Conservation (phyloP, 129 eudicot genomes). For the Centrapalus pauciflorus region DNA sequence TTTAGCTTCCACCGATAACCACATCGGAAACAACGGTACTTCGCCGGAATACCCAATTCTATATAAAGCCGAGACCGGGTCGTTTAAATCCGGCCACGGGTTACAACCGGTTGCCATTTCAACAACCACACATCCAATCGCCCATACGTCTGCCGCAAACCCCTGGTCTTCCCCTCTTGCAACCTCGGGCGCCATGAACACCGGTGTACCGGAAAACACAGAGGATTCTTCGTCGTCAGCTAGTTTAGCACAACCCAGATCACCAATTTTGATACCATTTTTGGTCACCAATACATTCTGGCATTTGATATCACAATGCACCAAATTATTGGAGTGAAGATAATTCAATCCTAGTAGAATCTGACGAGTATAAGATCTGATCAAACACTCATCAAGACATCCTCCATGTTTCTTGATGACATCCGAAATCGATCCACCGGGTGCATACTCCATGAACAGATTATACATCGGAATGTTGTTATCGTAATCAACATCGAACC, state of each 20-base stretch:
- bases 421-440: constrained; percentile 53
- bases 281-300: constrained; percentile 43
- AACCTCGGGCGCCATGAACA: constrained; percentile 82
- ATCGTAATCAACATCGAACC: constrained; percentile 36
- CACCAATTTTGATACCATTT: constrained; percentile 55
- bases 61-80: no score
- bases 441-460: constrained; percentile 59
- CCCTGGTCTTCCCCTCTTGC: constrained; percentile 75
- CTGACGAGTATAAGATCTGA: constrained; percentile 40
- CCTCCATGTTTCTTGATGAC: constrained; percentile 43
- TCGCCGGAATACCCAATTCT: constrained; percentile 54
- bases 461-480: constrained; percentile 31
- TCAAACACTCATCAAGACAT: constrained; percentile 39
- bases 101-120: constrained; percentile 85
- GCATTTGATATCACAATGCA: constrained; percentile 74
- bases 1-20: constrained; percentile 42
- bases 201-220: constrained; percentile 61
- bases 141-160: constrained; percentile 72
- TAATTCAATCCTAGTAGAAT: constrained; percentile 54
- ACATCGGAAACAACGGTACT: constrained; percentile 41
- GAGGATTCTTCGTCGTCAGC: no score
- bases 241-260: constrained; percentile 65
- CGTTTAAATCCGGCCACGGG: no score
- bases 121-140: constrained; percentile 59
- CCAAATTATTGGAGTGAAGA: constrained; percentile 53